These are phyloP conservation scores for Sordariomycetes sp. DNA, from an alignment of 2,329 filamentous ascomycete species.

Conservation along the genomic window DNA sequence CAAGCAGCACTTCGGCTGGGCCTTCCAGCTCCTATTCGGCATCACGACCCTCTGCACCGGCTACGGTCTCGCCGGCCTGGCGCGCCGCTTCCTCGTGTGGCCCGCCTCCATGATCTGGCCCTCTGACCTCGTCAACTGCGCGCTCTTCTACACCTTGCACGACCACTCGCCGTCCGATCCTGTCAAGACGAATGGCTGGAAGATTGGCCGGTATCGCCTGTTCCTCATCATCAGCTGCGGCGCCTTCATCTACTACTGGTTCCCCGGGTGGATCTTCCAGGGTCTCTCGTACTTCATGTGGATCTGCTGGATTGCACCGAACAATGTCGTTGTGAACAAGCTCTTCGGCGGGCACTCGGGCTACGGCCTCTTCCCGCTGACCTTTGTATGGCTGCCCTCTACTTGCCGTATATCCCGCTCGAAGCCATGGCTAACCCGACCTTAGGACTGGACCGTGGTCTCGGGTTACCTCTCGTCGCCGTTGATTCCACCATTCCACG, in stretches of 20 bases:
- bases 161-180: conserved; percentile 45
- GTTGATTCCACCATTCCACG: conserved; percentile 48
- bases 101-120: conserved; percentile 59
- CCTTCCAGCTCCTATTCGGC: conserved; percentile 48
- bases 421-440: not conserved
- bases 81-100: conserved; percentile 47
- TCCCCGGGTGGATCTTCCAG: conserved; percentile 52
- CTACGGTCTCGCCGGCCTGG: conserved; percentile 51
- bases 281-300: conserved; percentile 52
- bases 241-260: conserved; percentile 50
- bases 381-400: conserved; percentile 26
- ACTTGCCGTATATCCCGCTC: too few relatives aligned
- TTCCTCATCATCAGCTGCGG: conserved; percentile 40
- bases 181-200: conserved; percentile 43
- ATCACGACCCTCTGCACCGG: conserved; percentile 54
- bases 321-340: conserved; percentile 52
- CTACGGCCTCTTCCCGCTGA: conserved; percentile 51
- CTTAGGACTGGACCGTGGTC: conserved; percentile 50
- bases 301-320: conserved; percentile 50
- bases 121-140: conserved; percentile 46
- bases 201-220: conserved; percentile 43
- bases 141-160: conserved; percentile 55
- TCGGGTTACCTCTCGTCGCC: conserved; percentile 46
- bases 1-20: conserved; percentile 41
- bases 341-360: conserved; percentile 53